A percentile compares a stretch with the other conserved stretches of the same genome.
phyloP scores from a whole-genome alignment of 1,284 basidiomycete genomes.

The Somion occarium region DNA sequence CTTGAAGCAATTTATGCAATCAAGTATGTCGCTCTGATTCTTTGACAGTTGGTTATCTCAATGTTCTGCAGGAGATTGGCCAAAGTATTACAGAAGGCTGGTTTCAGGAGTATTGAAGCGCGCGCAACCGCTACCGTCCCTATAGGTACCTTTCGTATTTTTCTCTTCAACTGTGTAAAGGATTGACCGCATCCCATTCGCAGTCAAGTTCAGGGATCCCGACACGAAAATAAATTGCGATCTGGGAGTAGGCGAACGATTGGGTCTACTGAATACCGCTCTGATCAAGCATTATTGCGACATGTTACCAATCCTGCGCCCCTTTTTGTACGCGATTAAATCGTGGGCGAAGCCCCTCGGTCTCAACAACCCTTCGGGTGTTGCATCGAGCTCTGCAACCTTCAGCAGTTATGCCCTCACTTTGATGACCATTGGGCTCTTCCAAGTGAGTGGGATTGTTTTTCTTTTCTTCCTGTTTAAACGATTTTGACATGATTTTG shows the following conservation, averaged over 20 bases:
- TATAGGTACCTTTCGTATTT: slow-evolving; percentile 35
- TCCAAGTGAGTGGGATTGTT: slow-evolving; percentile 39
- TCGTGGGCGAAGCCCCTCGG: slow-evolving; percentile 47
- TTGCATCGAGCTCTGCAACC: slow-evolving; percentile 21
- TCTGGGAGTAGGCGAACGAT: slow-evolving; percentile 54
- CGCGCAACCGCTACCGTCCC: slow-evolving; percentile 42
- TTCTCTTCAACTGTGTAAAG: background rate
- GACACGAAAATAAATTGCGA: slow-evolving; percentile 42
- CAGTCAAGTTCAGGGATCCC: slow-evolving; percentile 50
- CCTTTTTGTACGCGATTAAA: slow-evolving; percentile 43
- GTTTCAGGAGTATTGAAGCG: slow-evolving; percentile 31
- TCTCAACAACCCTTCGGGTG: slow-evolving; percentile 39
- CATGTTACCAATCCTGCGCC: slow-evolving; percentile 35
- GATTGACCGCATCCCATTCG: background rate
- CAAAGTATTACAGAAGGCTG: slow-evolving; percentile 23
- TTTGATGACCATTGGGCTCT: slow-evolving; percentile 50
- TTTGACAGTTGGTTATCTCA: background rate
- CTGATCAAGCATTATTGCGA: slow-evolving; percentile 46
- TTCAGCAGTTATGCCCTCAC: slow-evolving; percentile 59
- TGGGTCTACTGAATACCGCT: slow-evolving; percentile 47
- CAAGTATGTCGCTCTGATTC: slow-evolving; percentile 5
- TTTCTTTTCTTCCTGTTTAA: background rate
- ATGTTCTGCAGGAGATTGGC: slow-evolving; percentile 28
- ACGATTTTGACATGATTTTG: background rate
- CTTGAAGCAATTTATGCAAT: slow-evolving; percentile 14